A percentile compares a stretch with the other conserved stretches of the same genome.
phyloP scores from a whole-genome alignment of 192 early-diverging fungal genomes.

The Mycoemilia scoparia region DNA sequence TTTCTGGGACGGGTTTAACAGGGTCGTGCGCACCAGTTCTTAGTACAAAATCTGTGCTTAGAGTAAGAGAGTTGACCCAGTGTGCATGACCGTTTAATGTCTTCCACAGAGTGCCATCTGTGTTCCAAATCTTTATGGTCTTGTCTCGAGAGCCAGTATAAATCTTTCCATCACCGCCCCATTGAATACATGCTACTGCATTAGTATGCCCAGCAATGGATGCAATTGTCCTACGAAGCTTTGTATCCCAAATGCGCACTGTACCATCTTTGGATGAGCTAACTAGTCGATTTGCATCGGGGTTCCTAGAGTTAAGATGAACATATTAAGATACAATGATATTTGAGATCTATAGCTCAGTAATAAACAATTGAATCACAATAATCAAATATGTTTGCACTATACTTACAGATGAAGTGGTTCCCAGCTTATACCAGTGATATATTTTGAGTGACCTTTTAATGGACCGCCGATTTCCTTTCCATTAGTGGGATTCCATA shows the following conservation, averaged over 20 bases:
- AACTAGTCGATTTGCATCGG: constrained; percentile 60
- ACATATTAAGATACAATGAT: background rate
- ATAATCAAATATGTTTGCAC: constrained; percentile 18
- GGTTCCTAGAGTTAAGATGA: too few relatives aligned
- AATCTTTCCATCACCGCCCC: constrained; percentile 88
- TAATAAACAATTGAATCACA: background rate
- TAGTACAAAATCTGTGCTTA: constrained; percentile 78
- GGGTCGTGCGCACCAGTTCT: constrained; percentile 86
- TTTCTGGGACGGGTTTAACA: constrained; percentile 39
- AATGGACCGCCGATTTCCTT: constrained; percentile 56
- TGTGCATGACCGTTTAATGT: constrained; percentile 84
- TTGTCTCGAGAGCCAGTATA: constrained; percentile 90
- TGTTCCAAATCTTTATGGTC: constrained; percentile 88
- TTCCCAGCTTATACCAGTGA: constrained; percentile 87
- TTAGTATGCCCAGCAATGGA: constrained; percentile 79
- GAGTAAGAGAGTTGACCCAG: constrained; percentile 88
- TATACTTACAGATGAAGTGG: constrained; percentile 78
- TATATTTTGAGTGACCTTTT: constrained; percentile 71
- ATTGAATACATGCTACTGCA: constrained; percentile 83
- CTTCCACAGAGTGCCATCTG: constrained; percentile 64
- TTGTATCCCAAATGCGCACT: constrained; percentile 83
- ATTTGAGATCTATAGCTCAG: background rate
- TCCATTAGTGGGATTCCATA: constrained; percentile 85
- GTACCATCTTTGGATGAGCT: constrained; percentile 86
- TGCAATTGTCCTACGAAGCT: constrained; percentile 49